These are phyloP conservation scores for Leucoagaricus sp. DNA, from an alignment of 1,284 basidiomycete genomes.

Conservation along the genomic window DNA sequence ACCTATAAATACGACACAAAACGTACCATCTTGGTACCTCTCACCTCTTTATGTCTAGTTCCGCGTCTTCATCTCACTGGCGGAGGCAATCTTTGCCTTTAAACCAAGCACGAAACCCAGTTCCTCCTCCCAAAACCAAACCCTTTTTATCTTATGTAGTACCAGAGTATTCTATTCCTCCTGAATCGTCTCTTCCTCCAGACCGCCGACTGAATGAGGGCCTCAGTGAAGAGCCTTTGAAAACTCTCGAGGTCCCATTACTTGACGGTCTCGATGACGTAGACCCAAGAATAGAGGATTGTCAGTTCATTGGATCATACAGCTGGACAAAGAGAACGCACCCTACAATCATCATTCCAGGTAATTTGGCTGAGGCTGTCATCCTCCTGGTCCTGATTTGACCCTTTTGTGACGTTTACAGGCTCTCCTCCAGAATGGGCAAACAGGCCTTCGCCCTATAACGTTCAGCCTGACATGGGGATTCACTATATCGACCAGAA, in stretches of 20 bases:
- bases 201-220: constrained; percentile 38
- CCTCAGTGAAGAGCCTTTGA: constrained; percentile 26
- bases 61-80: constrained; percentile 1
- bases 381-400: background rate
- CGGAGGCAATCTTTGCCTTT: constrained; percentile 10
- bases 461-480: constrained; percentile 49
- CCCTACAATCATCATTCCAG: constrained; percentile 60
- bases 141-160: constrained; percentile 9
- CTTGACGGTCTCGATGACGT: constrained; percentile 19
- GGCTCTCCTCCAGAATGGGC: constrained; percentile 56
- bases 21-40: background rate
- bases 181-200: constrained; percentile 21
- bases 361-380: constrained; percentile 30
- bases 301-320: constrained; percentile 54
- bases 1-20: constrained; percentile 2
- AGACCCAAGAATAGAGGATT: constrained; percentile 35
- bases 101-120: constrained; percentile 3
- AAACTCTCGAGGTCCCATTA: constrained; percentile 25
- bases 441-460: constrained; percentile 43
- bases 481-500: constrained; percentile 51
- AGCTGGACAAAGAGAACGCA: constrained; percentile 47
- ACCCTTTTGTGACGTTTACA: constrained; percentile 22
- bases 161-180: background rate
- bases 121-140: constrained; percentile 13
- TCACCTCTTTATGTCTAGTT: constrained; percentile 1